Evolutionary conservation across 129 eudicot genomes (phyloP).

Genomic region (Helichrysum umbraculigerum): DNA sequence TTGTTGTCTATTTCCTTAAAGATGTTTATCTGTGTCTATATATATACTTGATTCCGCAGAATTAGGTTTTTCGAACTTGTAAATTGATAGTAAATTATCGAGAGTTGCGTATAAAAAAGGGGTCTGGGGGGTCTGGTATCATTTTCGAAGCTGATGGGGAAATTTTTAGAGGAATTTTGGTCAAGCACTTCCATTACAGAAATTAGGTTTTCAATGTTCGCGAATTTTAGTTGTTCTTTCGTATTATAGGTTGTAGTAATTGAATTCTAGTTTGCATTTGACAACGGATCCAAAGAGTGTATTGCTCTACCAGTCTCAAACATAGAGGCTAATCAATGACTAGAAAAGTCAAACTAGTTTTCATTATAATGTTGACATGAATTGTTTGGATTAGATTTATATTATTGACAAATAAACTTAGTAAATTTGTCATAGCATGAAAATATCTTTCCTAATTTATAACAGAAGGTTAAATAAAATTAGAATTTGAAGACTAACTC

Average conservation of each 20-base stretch:
- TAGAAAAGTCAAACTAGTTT: constrained; percentile 3
- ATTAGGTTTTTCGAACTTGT: constrained; percentile 12
- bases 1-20: constrained; percentile 19
- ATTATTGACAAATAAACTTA: neutral
- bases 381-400: constrained; percentile 1
- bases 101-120: neutral
- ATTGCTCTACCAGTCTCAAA: neutral
- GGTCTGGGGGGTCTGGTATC: neutral
- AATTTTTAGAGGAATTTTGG: too few species aligned
- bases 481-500: neutral
- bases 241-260: neutral
- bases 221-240: neutral
- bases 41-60: neutral
- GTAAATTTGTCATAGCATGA: neutral
- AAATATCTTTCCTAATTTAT: neutral
- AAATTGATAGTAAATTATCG: neutral
- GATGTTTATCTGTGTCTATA: neutral
- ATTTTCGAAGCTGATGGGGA: too few species aligned
- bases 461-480: neutral
- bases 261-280: constrained; percentile 8
- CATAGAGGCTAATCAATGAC: constrained; percentile 20
- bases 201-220: constrained; percentile 1
- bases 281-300: neutral
- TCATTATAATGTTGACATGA: constrained; percentile 4
- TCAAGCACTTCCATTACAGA: neutral